Percentiles rank a stretch among this genome's conserved stretches.
Conservation (phyloP, 441 rosid species). For the Populus hybrid region DNA sequence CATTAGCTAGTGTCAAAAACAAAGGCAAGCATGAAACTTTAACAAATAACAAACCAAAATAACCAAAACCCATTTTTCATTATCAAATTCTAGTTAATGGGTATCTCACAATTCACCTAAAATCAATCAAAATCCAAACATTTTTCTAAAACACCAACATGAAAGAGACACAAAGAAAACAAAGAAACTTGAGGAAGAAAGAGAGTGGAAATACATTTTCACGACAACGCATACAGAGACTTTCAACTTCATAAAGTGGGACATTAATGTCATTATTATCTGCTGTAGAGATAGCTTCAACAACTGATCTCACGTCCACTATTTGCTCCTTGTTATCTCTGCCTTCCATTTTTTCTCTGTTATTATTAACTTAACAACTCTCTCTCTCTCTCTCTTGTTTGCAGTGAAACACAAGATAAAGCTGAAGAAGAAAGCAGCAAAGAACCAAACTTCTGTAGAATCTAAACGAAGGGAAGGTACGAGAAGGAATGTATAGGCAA, state of each 20-base stretch:
- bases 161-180: not conserved
- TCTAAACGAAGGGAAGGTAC: not conserved
- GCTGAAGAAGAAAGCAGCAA: not conserved
- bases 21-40: not conserved
- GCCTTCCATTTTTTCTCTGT: slow-evolving; percentile 2
- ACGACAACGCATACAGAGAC: slow-evolving; percentile 92
- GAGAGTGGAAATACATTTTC: slow-evolving; percentile 51
- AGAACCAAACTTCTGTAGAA: not conserved
- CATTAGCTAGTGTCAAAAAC: not conserved
- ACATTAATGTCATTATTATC: slow-evolving; percentile 28
- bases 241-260: slow-evolving; percentile 83
- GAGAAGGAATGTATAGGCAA: not conserved
- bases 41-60: not conserved
- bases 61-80: not conserved
- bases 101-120: not conserved
- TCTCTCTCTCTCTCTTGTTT: not conserved
- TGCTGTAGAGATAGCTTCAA: slow-evolving; percentile 69
- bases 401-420: not conserved
- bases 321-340: slow-evolving; percentile 32
- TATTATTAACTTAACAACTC: not conserved
- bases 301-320: slow-evolving; percentile 74
- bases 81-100: not conserved
- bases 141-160: not conserved
- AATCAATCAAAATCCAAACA: not conserved
- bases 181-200: not conserved